phyloP scores from a whole-genome alignment of 495 filamentous ascomycete species.

The Mytilinidion resinicola region DNA sequence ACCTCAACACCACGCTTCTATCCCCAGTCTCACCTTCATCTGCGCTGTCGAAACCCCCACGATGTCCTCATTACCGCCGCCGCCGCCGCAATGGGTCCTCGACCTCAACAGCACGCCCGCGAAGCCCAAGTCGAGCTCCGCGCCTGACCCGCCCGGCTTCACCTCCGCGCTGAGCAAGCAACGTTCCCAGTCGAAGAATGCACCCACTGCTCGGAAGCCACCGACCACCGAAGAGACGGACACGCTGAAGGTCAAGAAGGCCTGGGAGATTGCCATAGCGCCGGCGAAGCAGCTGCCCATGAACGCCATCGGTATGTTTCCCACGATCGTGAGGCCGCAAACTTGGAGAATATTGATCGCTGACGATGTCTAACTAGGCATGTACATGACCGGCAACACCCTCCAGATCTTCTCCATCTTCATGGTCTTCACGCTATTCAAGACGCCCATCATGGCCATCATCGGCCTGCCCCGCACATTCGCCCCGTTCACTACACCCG shows the following conservation, averaged over 20 bases:
- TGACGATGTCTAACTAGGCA: slow-evolving; percentile 44
- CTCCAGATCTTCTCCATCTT: slow-evolving; percentile 99
- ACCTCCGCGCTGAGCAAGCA: slow-evolving; percentile 49
- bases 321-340: not conserved
- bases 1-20: not conserved
- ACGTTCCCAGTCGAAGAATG: slow-evolving; percentile 16
- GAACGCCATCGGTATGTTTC: slow-evolving; percentile 67
- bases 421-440: slow-evolving; percentile 99
- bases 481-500: slow-evolving; percentile 77
- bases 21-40: not conserved
- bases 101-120: slow-evolving; percentile 64
- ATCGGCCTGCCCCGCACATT: slow-evolving; percentile 74
- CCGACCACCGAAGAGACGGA: slow-evolving; percentile 79
- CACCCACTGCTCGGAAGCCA: slow-evolving; percentile 40
- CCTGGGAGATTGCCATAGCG: slow-evolving; percentile 94
- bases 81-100: slow-evolving; percentile 72
- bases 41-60: not conserved
- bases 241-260: slow-evolving; percentile 92
- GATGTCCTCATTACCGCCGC: slow-evolving; percentile 36
- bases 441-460: slow-evolving; percentile 84
- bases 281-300: slow-evolving; percentile 93
- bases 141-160: slow-evolving; percentile 87
- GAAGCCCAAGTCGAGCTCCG: slow-evolving; percentile 51
- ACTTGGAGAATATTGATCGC: not conserved
- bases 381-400: slow-evolving; percentile 99